Percentiles rank a stretch among this genome's conserved stretches.
Evolutionary conservation across 2,329 filamentous ascomycete genomes (phyloP).

Genomic region (Catunica adiposa): DNA sequence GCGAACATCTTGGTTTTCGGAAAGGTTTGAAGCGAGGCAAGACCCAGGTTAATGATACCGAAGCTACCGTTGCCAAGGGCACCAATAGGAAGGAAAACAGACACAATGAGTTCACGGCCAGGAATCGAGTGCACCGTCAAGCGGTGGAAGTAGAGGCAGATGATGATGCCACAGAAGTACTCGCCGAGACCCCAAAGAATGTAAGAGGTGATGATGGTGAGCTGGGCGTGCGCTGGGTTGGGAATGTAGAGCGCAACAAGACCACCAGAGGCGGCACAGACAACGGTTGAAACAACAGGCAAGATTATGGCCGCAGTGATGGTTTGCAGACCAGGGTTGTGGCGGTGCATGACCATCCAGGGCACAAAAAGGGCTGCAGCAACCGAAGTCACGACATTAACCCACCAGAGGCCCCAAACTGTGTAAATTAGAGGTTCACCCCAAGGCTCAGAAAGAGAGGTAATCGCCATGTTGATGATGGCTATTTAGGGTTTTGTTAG

Average conservation of each 20-base stretch:
- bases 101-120: conserved; percentile 49
- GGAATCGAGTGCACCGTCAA: conserved; percentile 50
- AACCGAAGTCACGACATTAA: conserved; percentile 36
- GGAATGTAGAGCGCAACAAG: conserved; percentile 44
- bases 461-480: conserved; percentile 44
- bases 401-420: conserved; percentile 42
- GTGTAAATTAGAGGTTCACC: conserved; percentile 36
- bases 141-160: conserved; percentile 56
- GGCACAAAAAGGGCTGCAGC: conserved; percentile 37
- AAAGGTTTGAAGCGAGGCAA: conserved; percentile 28
- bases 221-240: conserved; percentile 37
- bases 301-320: conserved; percentile 51
- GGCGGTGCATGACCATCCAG: conserved; percentile 36
- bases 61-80: conserved; percentile 51
- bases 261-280: conserved; percentile 48
- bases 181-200: conserved; percentile 51
- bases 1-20: conserved; percentile 27
- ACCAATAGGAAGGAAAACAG: conserved; percentile 49
- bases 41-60: conserved; percentile 35
- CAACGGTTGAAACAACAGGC: conserved; percentile 51
- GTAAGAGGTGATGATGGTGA: conserved; percentile 48
- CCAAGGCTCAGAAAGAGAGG: conserved; percentile 45
- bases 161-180: conserved; percentile 40
- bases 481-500: conserved; percentile 23
- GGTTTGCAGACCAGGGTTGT: conserved; percentile 31